A percentile compares a stretch with the other conserved stretches of the same genome.
Evolutionary conservation across 352 stramenopile species (phyloP).

Genomic region (Pythium rhizo-oryzae): DNA sequence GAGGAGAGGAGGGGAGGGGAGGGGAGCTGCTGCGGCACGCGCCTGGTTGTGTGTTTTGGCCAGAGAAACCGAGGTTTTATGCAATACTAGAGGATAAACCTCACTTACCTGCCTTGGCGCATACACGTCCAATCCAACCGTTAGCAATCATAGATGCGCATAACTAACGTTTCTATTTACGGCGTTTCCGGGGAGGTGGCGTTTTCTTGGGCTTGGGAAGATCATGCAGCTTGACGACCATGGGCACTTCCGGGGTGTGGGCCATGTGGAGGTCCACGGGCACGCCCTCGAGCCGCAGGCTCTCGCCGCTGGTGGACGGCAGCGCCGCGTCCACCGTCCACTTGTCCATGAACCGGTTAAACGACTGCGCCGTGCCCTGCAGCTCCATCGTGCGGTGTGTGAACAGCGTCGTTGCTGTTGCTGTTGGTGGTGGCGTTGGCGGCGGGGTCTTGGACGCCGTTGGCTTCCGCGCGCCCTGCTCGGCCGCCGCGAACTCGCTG

Average conservation of each 20-base stretch:
- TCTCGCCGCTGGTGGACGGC: background rate
- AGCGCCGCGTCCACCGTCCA: conserved; percentile 55
- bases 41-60: background rate
- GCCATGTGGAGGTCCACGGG: conserved; percentile 19
- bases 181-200: background rate
- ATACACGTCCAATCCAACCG: background rate
- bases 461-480: background rate
- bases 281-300: conserved; percentile 41
- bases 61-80: conserved; percentile 17
- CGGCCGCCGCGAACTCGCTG: conserved; percentile 30
- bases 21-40: conserved; percentile 10
- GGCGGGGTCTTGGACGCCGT: background rate
- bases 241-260: conserved; percentile 5
- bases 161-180: conserved; percentile 20
- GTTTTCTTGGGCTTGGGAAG: background rate
- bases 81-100: conserved; percentile 9
- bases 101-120: background rate
- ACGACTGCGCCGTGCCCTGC: conserved; percentile 43
- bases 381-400: conserved; percentile 57
- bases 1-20: conserved; percentile 19
- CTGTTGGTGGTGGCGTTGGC: background rate
- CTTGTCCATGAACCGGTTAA: conserved; percentile 70
- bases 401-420: conserved; percentile 28
- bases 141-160: background rate
- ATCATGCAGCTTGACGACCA: conserved; percentile 60